phyloP scores from a whole-genome alignment of 2,329 filamentous ascomycete genomes.

The Aspergillus hortae region DNA sequence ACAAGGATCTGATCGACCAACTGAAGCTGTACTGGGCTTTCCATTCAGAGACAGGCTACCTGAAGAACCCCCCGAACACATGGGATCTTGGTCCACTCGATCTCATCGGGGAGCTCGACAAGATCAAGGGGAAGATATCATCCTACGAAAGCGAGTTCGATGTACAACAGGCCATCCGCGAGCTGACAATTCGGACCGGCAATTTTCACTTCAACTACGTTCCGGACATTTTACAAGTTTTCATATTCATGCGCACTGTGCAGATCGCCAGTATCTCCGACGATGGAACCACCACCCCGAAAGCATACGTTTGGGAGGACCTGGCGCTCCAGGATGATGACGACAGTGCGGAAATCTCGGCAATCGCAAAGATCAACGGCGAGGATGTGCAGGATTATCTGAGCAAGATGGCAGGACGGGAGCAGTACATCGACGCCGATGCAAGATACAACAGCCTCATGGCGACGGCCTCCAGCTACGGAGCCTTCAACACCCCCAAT shows the following conservation, averaged over 20 bases:
- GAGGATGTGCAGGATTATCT: conserved; percentile 26
- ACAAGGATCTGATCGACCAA: conserved; percentile 18
- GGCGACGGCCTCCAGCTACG: not conserved
- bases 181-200: conserved; percentile 6
- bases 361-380: conserved; percentile 28
- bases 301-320: conserved; percentile 12
- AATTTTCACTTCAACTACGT: conserved; percentile 9
- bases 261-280: conserved; percentile 6
- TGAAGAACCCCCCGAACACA: conserved; percentile 10
- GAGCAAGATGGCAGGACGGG: conserved; percentile 15
- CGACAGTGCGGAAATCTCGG: conserved; percentile 14
- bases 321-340: conserved; percentile 7
- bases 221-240: conserved; percentile 9
- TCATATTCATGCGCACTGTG: conserved; percentile 4
- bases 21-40: conserved; percentile 18
- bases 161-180: conserved; percentile 7
- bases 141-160: conserved; percentile 11
- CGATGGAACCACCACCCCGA: conserved; percentile 3
- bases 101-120: conserved; percentile 9
- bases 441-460: conserved; percentile 32
- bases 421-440: conserved; percentile 26
- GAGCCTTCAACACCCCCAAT: conserved; percentile 2
- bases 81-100: conserved; percentile 8
- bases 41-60: conserved; percentile 21
- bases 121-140: conserved; percentile 7